A percentile compares a stretch with the other conserved stretches of the same genome.
Evolutionary conservation across 2,329 filamentous ascomycete species (phyloP).

Genomic region (Cladosporium sp.): DNA sequence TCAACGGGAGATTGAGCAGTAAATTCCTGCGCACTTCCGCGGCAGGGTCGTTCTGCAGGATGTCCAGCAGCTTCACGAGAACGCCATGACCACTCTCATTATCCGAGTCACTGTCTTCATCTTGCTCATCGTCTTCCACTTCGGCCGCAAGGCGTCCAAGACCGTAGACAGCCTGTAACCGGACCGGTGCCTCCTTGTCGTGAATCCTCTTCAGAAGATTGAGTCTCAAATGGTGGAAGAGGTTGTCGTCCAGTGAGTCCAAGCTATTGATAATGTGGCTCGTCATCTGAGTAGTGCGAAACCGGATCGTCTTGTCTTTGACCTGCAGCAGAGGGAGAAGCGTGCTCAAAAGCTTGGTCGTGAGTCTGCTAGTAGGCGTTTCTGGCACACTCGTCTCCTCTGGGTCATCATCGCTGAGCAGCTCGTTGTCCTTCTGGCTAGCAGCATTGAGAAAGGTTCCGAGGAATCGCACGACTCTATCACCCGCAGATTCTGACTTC

Average conservation of each 20-base stretch:
- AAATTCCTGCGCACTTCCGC: constrained; percentile 88
- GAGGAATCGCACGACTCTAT: constrained; percentile 79
- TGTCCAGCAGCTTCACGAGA: constrained; percentile 77
- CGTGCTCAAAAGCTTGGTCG: constrained; percentile 66
- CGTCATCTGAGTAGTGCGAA: constrained; percentile 82
- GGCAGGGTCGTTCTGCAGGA: constrained; percentile 89
- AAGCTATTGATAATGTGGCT: constrained; percentile 90
- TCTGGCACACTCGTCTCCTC: constrained; percentile 62
- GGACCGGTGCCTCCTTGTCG: constrained; percentile 90
- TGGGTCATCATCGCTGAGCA: constrained; percentile 48
- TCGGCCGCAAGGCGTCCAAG: constrained; percentile 75
- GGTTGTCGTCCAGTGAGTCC: constrained; percentile 84
- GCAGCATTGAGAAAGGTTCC: constrained; percentile 78
- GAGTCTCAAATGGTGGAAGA: constrained; percentile 77
- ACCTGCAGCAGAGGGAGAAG: constrained; percentile 72
- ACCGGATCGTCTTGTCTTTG: constrained; percentile 92
- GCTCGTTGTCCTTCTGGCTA: constrained; percentile 51
- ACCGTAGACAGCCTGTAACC: constrained; percentile 86
- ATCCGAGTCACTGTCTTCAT: constrained; percentile 65
- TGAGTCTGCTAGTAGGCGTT: constrained; percentile 78
- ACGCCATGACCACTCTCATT: constrained; percentile 64
- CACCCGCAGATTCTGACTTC: constrained; percentile 85
- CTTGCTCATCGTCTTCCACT: constrained; percentile 60
- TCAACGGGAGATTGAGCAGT: constrained; percentile 83
- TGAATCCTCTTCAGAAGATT: constrained; percentile 79